phyloP scores from a whole-genome alignment of 169 alveolate species.

The Plasmodium malariae region DNA sequence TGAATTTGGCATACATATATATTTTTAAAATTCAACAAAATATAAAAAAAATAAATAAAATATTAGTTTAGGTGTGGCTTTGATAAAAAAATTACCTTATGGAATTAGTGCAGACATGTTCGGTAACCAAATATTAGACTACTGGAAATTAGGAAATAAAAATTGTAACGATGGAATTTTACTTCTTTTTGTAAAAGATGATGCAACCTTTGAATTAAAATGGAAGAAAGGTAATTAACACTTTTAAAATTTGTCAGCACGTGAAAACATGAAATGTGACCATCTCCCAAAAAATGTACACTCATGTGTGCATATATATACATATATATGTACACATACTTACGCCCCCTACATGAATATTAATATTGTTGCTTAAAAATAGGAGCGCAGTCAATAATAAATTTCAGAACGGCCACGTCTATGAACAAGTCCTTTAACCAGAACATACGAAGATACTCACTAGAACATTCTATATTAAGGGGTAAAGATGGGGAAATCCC shows the following conservation, averaged over 20 bases:
- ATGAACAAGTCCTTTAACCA: slow-evolving; percentile 63
- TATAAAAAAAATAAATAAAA: not conserved
- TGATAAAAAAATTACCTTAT: slow-evolving; percentile 47
- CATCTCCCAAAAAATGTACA: no score
- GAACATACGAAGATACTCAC: slow-evolving; percentile 51
- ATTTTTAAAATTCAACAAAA: not conserved
- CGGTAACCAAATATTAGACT: slow-evolving; percentile 48
- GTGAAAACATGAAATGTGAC: not conserved
- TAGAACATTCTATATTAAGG: slow-evolving; percentile 64
- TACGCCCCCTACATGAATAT: no score
- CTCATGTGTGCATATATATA: not conserved
- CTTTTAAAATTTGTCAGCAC: not conserved
- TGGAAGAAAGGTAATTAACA: slow-evolving; percentile 63
- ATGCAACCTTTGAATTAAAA: slow-evolving; percentile 48
- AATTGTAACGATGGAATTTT: slow-evolving; percentile 64
- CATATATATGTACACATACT: not conserved
- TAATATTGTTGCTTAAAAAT: not conserved
- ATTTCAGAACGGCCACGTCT: slow-evolving; percentile 70
- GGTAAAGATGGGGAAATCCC: slow-evolving; percentile 26
- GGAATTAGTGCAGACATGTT: slow-evolving; percentile 73
- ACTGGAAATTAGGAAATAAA: slow-evolving; percentile 59
- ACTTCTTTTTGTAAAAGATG: slow-evolving; percentile 69
- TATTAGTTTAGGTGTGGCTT: slow-evolving; percentile 66
- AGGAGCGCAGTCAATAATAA: slow-evolving; percentile 70
- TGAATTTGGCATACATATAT: not conserved